Evolutionary conservation across 2,329 filamentous ascomycete genomes (phyloP).

Genomic region (Pezicula rhizophila): DNA sequence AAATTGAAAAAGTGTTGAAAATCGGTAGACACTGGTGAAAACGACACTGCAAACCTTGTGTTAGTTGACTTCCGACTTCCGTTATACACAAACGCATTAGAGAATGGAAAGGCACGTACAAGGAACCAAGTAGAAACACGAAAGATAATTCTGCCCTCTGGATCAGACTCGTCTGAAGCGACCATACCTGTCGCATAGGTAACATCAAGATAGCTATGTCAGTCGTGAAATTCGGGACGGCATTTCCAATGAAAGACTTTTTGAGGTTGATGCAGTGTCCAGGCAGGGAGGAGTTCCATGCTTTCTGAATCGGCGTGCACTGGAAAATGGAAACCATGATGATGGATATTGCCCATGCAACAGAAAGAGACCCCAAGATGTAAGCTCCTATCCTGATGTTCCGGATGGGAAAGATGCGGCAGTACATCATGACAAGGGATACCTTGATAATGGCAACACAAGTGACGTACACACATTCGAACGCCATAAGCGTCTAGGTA

Average conservation of each 20-base stretch:
- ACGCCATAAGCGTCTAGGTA: slow-evolving; percentile 16
- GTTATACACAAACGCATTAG: neutral
- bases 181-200: slow-evolving; percentile 27
- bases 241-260: slow-evolving; percentile 37
- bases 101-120: slow-evolving; percentile 23
- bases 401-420: slow-evolving; percentile 25
- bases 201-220: slow-evolving; percentile 31
- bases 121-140: slow-evolving; percentile 29
- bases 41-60: neutral
- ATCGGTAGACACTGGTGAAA: slow-evolving; percentile 6
- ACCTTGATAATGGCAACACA: slow-evolving; percentile 26
- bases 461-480: slow-evolving; percentile 24
- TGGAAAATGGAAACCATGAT: slow-evolving; percentile 32
- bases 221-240: slow-evolving; percentile 35
- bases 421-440: slow-evolving; percentile 29
- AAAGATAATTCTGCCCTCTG: slow-evolving; percentile 14
- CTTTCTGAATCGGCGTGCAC: slow-evolving; percentile 33
- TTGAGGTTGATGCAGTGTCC: slow-evolving; percentile 35
- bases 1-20: slow-evolving; percentile 4
- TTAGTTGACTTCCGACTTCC: neutral
- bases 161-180: slow-evolving; percentile 20
- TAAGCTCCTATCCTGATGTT: slow-evolving; percentile 13
- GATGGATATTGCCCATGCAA: slow-evolving; percentile 27
- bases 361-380: slow-evolving; percentile 20
- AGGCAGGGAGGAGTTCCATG: slow-evolving; percentile 28